Conservation (phyloP, 805 yeast genomes). For the Kuraishia capsulata region DNA sequence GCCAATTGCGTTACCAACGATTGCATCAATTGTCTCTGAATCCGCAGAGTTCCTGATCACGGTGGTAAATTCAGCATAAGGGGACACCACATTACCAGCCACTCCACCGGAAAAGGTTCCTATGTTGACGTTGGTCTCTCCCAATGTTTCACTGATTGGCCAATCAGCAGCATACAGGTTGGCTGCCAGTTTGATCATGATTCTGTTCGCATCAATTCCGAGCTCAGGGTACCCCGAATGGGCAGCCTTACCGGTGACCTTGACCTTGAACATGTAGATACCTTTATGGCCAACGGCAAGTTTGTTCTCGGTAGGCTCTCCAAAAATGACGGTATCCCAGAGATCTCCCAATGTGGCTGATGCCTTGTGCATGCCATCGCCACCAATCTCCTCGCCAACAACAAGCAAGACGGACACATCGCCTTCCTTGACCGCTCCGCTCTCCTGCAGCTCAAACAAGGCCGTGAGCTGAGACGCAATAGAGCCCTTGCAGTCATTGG, state of each 20-base stretch:
- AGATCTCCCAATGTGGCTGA: conserved; percentile 26
- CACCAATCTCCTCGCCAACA: conserved; percentile 65
- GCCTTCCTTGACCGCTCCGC: conserved; percentile 33
- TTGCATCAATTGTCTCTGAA: conserved; percentile 24
- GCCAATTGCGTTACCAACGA: conserved; percentile 26
- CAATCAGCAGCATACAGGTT: conserved; percentile 31
- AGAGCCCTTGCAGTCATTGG: conserved; percentile 65
- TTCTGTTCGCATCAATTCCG: conserved; percentile 55
- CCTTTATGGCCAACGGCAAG: conserved; percentile 70
- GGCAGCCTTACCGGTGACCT: conserved; percentile 46
- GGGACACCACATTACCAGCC: conserved; percentile 61
- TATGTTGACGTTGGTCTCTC: conserved; percentile 52
- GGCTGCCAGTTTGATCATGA: conserved; percentile 40
- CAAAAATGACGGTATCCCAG: conserved; percentile 60
- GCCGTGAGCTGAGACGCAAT: conserved; percentile 56
- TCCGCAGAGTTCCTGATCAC: conserved; percentile 48
- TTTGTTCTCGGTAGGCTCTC: conserved; percentile 68
- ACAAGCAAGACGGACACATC: conserved; percentile 54
- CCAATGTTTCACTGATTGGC: conserved; percentile 46
- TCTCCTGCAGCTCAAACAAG: conserved; percentile 32
- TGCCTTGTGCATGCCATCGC: conserved; percentile 50
- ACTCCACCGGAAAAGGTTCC: conserved; percentile 54
- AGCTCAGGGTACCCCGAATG: conserved; percentile 68
- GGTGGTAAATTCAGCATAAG: conserved; percentile 38
- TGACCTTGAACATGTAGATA: conserved; percentile 28